Evolutionary conservation across 2,329 filamentous ascomycete species (phyloP).

Genomic region (Fusarium poae): DNA sequence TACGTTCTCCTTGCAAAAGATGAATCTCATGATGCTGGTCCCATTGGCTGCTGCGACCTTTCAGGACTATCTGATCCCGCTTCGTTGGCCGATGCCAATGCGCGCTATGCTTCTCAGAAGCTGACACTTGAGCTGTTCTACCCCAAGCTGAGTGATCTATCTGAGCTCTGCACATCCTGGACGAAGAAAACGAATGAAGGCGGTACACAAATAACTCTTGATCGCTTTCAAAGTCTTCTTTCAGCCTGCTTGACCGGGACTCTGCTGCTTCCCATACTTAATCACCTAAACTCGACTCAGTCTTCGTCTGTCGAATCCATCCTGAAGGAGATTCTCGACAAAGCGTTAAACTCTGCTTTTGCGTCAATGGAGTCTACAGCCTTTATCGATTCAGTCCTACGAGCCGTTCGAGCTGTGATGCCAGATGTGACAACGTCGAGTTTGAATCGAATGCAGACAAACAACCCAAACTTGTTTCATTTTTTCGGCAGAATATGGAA

Average conservation of each 20-base stretch:
- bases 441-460: constrained; percentile 55
- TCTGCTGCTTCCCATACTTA: constrained; percentile 63
- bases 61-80: constrained; percentile 23
- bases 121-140: constrained; percentile 67
- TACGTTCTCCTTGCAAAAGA: constrained; percentile 68
- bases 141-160: constrained; percentile 65
- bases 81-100: constrained; percentile 50
- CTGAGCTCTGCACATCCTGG: constrained; percentile 63
- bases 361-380: constrained; percentile 60
- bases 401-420: constrained; percentile 60
- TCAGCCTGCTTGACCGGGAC: constrained; percentile 61
- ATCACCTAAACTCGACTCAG: constrained; percentile 61
- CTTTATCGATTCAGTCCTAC: constrained; percentile 63
- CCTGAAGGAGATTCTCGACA: constrained; percentile 58
- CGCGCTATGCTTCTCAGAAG: constrained; percentile 61
- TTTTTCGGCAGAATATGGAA: constrained; percentile 58
- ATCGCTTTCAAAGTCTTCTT: constrained; percentile 66
- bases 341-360: constrained; percentile 57
- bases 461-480: constrained; percentile 58
- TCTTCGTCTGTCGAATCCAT: constrained; percentile 63
- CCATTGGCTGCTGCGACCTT: constrained; percentile 6
- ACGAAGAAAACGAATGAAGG: constrained; percentile 60
- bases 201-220: constrained; percentile 63
- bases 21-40: constrained; percentile 1
- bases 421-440: constrained; percentile 58